Conservation (phyloP, 306 rosid species). For the Acacia confusa region DNA sequence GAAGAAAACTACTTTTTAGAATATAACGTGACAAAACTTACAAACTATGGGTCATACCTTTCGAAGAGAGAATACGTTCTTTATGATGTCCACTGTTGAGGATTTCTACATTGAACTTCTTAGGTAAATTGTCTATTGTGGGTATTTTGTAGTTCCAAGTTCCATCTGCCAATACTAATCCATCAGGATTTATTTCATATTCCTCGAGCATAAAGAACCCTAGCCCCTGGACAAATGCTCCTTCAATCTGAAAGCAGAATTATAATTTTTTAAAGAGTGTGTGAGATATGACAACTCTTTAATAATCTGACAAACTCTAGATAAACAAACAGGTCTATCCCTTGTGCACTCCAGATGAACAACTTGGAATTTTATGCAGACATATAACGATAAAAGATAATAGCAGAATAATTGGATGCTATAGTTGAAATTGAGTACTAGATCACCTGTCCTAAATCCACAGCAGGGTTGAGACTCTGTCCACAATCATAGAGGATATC, state of each 20-base stretch:
- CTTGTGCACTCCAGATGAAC: neutral
- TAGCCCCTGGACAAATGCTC: conserved; percentile 89
- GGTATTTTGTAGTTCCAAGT: conserved; percentile 97
- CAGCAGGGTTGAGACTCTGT: conserved; percentile 95
- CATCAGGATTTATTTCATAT: conserved; percentile 57
- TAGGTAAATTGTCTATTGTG: conserved; percentile 80
- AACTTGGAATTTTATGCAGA: neutral
- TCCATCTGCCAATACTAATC: conserved; percentile 64
- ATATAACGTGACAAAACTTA: neutral
- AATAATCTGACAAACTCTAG: neutral
- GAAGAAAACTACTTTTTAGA: neutral
- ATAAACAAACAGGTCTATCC: neutral
- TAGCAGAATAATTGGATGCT: neutral
- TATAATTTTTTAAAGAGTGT: neutral
- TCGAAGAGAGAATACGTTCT: conserved; percentile 82
- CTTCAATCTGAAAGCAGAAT: conserved; percentile 78
- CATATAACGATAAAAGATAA: neutral
- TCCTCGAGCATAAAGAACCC: conserved; percentile 95
- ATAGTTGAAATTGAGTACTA: conserved; percentile 4
- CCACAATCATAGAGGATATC: conserved; percentile 95
- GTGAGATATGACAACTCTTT: neutral
- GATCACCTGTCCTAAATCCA: conserved; percentile 93
- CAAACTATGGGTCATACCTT: conserved; percentile 55
- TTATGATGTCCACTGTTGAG: conserved; percentile 76
- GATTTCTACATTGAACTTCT: conserved; percentile 77